A percentile compares a stretch with the other conserved stretches of the same genome.
Evolutionary conservation across 257 asterid species (phyloP).

Genomic region (Solanum arcanum): DNA sequence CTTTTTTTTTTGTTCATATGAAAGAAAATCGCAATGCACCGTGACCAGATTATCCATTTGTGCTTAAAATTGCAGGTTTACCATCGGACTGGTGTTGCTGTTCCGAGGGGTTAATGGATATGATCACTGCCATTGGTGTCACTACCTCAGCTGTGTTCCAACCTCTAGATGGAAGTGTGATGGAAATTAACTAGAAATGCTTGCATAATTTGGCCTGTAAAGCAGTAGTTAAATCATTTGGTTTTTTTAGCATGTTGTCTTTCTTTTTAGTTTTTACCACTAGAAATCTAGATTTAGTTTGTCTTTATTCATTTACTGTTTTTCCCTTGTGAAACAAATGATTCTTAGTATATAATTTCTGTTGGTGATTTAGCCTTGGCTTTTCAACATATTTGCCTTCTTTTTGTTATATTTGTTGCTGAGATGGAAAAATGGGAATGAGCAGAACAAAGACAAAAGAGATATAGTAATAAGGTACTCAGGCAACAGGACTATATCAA

Average conservation of each 20-base stretch:
- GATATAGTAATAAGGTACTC: background rate
- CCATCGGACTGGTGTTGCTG: conserved; percentile 54
- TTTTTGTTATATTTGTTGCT: background rate
- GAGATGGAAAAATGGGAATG: background rate
- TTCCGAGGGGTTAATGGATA: conserved; percentile 68
- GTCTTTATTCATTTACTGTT: background rate
- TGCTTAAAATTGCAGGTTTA: conserved; percentile 34
- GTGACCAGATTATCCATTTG: background rate
- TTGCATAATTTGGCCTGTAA: background rate
- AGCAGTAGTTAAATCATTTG: background rate
- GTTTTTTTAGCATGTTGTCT: background rate
- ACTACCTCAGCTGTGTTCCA: conserved; percentile 62
- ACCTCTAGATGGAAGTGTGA: conserved; percentile 71
- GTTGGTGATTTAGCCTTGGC: background rate
- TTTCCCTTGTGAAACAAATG: background rate
- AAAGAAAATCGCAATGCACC: background rate
- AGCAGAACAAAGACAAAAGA: background rate
- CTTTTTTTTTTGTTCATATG: background rate
- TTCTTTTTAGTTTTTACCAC: background rate
- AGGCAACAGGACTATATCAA: background rate
- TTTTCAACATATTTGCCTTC: background rate
- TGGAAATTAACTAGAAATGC: background rate
- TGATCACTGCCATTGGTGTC: conserved; percentile 77
- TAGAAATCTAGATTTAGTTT: background rate
- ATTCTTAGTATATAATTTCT: background rate